Conservation (phyloP, 371 early-diverging fungal species). For the Lichtheimia hyalospora region DNA sequence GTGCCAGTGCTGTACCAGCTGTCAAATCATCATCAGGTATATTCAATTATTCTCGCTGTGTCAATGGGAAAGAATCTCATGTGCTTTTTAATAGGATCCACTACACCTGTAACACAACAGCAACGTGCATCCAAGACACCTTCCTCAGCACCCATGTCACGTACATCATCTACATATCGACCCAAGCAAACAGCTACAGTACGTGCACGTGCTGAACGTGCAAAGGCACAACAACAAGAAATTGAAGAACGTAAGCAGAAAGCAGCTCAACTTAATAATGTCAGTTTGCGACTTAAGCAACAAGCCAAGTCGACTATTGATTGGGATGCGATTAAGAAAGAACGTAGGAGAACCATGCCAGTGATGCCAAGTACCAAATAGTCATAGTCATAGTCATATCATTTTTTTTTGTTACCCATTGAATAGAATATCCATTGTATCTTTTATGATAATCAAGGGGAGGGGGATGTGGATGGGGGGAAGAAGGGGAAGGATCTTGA, state of each 20-base stretch:
- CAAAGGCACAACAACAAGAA: constrained; percentile 27
- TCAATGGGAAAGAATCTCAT: no score
- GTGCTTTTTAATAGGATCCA: background rate
- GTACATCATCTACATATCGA: constrained; percentile 15
- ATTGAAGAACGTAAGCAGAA: constrained; percentile 31
- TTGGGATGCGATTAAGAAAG: constrained; percentile 36
- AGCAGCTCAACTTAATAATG: constrained; percentile 15
- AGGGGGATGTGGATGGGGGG: background rate
- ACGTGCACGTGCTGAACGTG: constrained; percentile 44
- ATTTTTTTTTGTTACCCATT: background rate
- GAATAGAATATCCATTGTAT: no score
- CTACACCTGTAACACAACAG: background rate
- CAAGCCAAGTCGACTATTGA: constrained; percentile 33
- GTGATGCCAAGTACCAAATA: constrained; percentile 1
- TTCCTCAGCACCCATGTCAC: constrained; percentile 9
- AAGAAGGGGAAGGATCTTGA: background rate
- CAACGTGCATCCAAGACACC: constrained; percentile 7
- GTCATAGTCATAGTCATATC: background rate
- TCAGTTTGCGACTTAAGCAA: constrained; percentile 25
- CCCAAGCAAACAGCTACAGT: constrained; percentile 42
- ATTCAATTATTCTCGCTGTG: no score
- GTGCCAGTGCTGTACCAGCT: constrained; percentile 10
- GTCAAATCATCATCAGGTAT: constrained; percentile 9
- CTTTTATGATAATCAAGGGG: background rate
- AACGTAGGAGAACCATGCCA: constrained; percentile 34